Base-by-base conservation (phyloP, 306 rosid genomes). In the Prunus kanzakura region DNA sequence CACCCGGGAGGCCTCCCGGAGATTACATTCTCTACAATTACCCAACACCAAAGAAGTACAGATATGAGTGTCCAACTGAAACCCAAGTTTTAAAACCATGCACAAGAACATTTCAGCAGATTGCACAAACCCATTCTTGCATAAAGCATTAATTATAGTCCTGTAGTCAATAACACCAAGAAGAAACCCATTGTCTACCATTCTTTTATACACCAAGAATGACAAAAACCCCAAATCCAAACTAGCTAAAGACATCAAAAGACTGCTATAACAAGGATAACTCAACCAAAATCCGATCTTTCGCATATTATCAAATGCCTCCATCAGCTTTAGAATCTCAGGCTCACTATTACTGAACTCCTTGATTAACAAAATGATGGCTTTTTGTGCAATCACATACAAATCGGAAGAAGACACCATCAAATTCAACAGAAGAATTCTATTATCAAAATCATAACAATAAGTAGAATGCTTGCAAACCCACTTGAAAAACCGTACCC, bases 41-140 rank as follows among this genome's bases (percentile, higher is more conserved):
- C 73, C 73, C 60, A 69, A 25, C 22, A 69, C 73, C 43, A 69
- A 69, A 69, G 60, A 69, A 22, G 73, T 69, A 69, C 73, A 69
- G 8, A 47, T 49, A 49, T 49, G 58, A 25, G 41, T 43, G 54
- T 69, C 73, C 60, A 69, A 69, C 18, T 9, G 56, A 69, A 20
- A 69, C 58, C 73, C 73, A 50, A 69, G 73, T 69, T 69, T 49
- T 38, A 69, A 49, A 46, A 69, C 30, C 58, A 58, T 69, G 16
- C 73, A 69, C 9, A 69, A 27, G 27, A 69, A 69, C 73, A 47
- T 69, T 69, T 49, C 58, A 49, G 73, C 73, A 69, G 73, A 47
- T 49, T 69, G 56, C 73, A 69, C 73, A 23, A 47, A 49, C 20
- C 73, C 73, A 49, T 69, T 49, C 20, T 62, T 62, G 67, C 67